Conservation (phyloP, 1,139 yeast genomes). For the Candida neerlandica region DNA sequence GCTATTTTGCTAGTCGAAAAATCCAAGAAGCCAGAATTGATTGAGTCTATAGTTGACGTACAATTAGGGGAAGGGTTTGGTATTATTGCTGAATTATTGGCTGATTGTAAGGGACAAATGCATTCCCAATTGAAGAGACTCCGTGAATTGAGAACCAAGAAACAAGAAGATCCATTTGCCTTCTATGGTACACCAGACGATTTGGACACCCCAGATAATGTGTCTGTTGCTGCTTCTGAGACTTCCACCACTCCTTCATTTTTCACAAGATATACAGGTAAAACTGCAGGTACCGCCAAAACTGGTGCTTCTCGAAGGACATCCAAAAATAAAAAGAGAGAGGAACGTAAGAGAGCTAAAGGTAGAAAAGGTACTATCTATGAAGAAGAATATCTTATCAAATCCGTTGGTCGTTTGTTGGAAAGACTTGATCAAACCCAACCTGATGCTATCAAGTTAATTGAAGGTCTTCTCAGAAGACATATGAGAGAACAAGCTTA, state of each 20-base stretch:
- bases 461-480: slow-evolving; percentile 78
- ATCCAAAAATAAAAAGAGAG: slow-evolving; percentile 88
- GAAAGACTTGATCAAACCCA: slow-evolving; percentile 79
- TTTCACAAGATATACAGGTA: slow-evolving; percentile 94
- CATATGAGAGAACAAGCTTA: slow-evolving; percentile 77
- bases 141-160: slow-evolving; percentile 82
- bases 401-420: slow-evolving; percentile 82
- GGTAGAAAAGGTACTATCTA: slow-evolving; percentile 97
- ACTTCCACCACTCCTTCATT: slow-evolving; percentile 91
- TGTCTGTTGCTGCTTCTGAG: slow-evolving; percentile 93
- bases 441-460: slow-evolving; percentile 70
- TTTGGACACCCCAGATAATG: slow-evolving; percentile 84
- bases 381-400: slow-evolving; percentile 92
- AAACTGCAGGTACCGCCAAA: slow-evolving; percentile 92
- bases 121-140: slow-evolving; percentile 81
- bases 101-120: slow-evolving; percentile 88
- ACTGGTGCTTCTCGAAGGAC: slow-evolving; percentile 95
- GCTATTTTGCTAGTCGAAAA: slow-evolving; percentile 69
- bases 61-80: slow-evolving; percentile 89
- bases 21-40: slow-evolving; percentile 44
- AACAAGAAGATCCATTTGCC: slow-evolving; percentile 79
- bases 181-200: slow-evolving; percentile 72
- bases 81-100: slow-evolving; percentile 78
- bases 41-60: slow-evolving; percentile 66
- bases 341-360: slow-evolving; percentile 92